A percentile compares a stretch with the other conserved stretches of the same genome.
phyloP scores from a whole-genome alignment of 192 early-diverging fungal species.

The Nowakowskiella sp. region DNA sequence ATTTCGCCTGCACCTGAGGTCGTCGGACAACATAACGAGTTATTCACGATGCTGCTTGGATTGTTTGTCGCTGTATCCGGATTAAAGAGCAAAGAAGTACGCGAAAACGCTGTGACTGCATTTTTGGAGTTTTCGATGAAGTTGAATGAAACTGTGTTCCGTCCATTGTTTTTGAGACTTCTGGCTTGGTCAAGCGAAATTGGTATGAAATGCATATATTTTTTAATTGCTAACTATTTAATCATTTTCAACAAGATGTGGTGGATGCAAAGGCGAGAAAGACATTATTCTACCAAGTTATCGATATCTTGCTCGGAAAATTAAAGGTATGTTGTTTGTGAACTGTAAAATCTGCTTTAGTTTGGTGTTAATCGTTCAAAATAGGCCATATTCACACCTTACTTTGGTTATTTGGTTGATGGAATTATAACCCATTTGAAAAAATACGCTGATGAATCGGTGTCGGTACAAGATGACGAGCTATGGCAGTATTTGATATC shows the following conservation, averaged over 20 bases:
- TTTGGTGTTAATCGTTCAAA: slow-evolving; percentile 8
- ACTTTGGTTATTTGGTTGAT: slow-evolving; percentile 69
- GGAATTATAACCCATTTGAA: slow-evolving; percentile 42
- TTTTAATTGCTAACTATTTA: not conserved
- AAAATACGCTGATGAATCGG: slow-evolving; percentile 30
- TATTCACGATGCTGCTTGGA: too few relatives aligned
- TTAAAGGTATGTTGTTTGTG: slow-evolving; percentile 25
- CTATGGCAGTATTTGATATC: slow-evolving; percentile 69
- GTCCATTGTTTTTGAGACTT: slow-evolving; percentile 82
- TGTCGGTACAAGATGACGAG: slow-evolving; percentile 31
- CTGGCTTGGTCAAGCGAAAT: slow-evolving; percentile 62
- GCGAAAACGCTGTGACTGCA: slow-evolving; percentile 60
- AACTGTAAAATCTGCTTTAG: not conserved
- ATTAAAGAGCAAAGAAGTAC: slow-evolving; percentile 27
- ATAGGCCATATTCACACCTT: slow-evolving; percentile 67
- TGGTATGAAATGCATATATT: slow-evolving; percentile 6
- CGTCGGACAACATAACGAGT: too few relatives aligned
- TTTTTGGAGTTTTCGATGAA: slow-evolving; percentile 81
- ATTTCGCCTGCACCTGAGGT: too few relatives aligned
- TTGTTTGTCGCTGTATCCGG: too few relatives aligned
- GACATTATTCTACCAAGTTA: slow-evolving; percentile 34
- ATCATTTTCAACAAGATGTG: slow-evolving; percentile 7
- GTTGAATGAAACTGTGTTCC: slow-evolving; percentile 91
- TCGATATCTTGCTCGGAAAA: slow-evolving; percentile 31
- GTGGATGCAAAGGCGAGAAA: slow-evolving; percentile 10